A percentile compares a stretch with the other conserved stretches of the same genome.
Evolutionary conservation across 306 rosid species (phyloP).

Genomic region (Castanospermum australe): DNA sequence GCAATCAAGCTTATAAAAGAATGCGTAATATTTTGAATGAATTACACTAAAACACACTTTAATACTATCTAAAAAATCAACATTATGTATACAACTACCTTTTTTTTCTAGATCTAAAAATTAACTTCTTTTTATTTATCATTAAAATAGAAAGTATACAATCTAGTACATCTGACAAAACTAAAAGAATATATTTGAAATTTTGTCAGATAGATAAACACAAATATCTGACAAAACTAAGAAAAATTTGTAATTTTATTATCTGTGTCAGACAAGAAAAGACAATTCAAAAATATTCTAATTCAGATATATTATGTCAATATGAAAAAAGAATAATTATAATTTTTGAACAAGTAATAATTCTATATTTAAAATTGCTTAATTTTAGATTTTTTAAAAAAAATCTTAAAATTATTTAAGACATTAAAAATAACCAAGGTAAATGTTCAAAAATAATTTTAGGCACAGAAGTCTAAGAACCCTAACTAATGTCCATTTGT

Average conservation of each 20-base stretch:
- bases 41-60: neutral
- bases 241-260: neutral
- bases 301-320: neutral
- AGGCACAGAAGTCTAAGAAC: neutral
- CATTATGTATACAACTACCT: neutral
- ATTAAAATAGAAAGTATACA: neutral
- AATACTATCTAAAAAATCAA: neutral
- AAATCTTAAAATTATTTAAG: no score
- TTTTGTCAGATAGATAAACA: neutral
- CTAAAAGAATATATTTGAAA: neutral
- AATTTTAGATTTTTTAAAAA: neutral
- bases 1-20: neutral
- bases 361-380: neutral
- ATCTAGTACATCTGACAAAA: neutral
- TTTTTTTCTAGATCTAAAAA: neutral
- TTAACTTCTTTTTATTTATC: neutral
- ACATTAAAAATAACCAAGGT: no score
- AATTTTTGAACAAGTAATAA: no score
- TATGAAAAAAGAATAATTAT: neutral
- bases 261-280: fast-evolving
- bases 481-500: neutral
- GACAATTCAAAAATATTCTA: neutral
- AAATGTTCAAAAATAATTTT: neutral
- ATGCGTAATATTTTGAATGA: neutral
- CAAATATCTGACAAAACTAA: neutral